phyloP scores from a whole-genome alignment of 2,329 filamentous ascomycete genomes.

The Sclerotinia minor region DNA sequence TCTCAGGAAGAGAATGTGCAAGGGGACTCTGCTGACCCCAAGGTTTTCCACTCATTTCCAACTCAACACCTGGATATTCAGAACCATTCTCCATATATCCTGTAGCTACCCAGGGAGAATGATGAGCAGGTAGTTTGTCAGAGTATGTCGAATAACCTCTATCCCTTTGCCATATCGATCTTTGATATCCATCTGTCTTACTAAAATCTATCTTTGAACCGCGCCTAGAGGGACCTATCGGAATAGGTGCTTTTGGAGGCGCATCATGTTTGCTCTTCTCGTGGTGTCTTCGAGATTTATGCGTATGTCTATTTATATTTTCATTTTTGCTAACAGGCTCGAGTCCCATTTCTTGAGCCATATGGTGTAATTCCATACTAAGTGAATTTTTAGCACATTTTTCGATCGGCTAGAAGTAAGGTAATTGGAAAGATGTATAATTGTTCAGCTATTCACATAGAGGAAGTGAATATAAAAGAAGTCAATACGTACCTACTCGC shows the following conservation, averaged over 20 bases:
- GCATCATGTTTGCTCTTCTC: neutral
- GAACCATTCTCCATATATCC: neutral
- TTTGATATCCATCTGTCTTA: neutral
- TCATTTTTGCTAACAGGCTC: neutral
- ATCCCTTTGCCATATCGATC: neutral
- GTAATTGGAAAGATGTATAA: neutral
- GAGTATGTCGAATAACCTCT: too few species aligned
- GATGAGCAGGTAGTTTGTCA: neutral
- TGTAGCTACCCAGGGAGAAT: neutral
- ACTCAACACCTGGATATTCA: neutral
- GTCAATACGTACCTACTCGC: neutral
- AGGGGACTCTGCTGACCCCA: neutral
- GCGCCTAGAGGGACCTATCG: neutral
- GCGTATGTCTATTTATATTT: neutral
- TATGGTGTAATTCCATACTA: neutral
- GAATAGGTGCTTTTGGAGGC: neutral
- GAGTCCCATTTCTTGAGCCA: constrained; percentile 1
- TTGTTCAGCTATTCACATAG: neutral
- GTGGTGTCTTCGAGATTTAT: neutral
- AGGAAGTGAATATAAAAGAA: neutral
- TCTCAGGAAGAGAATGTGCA: neutral
- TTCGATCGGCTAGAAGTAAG: neutral
- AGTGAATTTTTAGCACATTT: neutral
- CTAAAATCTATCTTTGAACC: neutral
- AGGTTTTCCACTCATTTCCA: neutral